Evolutionary conservation across 2,329 filamentous ascomycete genomes (phyloP).

Genomic region (Aspergillus amoenus): DNA sequence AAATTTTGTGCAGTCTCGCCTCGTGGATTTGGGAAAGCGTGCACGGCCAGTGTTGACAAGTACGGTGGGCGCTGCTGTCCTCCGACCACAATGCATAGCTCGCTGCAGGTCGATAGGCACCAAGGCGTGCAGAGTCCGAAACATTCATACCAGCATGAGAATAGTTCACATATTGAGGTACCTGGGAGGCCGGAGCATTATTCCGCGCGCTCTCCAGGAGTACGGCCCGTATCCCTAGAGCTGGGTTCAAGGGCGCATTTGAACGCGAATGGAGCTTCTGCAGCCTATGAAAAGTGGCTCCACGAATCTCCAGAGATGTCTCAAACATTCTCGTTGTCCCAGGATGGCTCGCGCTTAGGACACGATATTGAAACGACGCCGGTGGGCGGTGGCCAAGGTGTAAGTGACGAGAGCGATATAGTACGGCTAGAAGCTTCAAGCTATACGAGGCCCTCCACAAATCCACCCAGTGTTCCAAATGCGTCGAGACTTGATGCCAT

Average conservation of each 20-base stretch:
- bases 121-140: conserved; percentile 21
- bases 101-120: conserved; percentile 11
- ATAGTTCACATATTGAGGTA: not conserved
- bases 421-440: conserved; percentile 64
- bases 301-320: not conserved
- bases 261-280: not conserved
- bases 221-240: not conserved
- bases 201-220: not conserved
- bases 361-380: conserved; percentile 51
- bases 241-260: not conserved
- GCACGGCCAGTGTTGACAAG: not conserved
- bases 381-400: conserved; percentile 39
- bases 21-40: not conserved
- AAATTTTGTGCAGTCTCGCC: not conserved
- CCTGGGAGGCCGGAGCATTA: not conserved
- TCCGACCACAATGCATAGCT: not conserved
- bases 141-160: conserved; percentile 16
- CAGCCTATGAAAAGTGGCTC: not conserved
- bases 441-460: conserved; percentile 58
- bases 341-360: not conserved
- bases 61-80: not conserved
- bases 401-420: not conserved
- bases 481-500: conserved; percentile 34
- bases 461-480: conserved; percentile 13
- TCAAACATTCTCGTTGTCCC: conserved; percentile 28